Percentiles rank a stretch among this genome's conserved stretches.
Conservation (phyloP, 139 green algal species). For the Chlamydomonas schloesseri region DNA sequence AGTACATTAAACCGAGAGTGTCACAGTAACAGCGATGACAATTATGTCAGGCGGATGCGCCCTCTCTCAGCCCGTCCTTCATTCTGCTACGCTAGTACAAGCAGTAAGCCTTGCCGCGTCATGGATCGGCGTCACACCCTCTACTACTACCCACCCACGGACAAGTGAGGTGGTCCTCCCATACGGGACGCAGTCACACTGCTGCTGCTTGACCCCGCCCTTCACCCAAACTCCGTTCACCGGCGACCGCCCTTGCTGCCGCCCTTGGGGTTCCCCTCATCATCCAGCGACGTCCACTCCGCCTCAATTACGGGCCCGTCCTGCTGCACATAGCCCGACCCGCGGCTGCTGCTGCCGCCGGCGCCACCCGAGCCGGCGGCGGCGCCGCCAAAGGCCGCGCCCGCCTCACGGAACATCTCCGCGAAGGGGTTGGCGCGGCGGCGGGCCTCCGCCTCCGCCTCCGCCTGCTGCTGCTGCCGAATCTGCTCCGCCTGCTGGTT, state of each 20-base stretch:
- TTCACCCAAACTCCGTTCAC: no score
- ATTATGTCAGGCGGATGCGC: no score
- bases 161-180: no score
- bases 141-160: no score
- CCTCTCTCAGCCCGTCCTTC: no score
- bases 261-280: not conserved
- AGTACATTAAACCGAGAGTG: no score
- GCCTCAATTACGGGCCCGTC: slow-evolving; percentile 42
- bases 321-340: not conserved
- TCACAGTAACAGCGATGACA: no score
- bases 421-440: slow-evolving; percentile 18
- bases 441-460: not conserved
- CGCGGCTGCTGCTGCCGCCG: not conserved
- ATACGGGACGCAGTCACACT: no score
- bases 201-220: no score
- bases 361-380: not conserved
- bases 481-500: not conserved
- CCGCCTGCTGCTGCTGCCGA: slow-evolving; percentile 5
- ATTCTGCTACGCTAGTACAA: no score
- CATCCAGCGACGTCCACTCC: slow-evolving; percentile 31
- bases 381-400: not conserved
- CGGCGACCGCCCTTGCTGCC: not conserved
- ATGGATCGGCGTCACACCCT: no score
- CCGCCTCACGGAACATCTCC: not conserved
- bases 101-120: no score